phyloP scores from a whole-genome alignment of 257 asterid species.

The Gentiana straminea region DNA sequence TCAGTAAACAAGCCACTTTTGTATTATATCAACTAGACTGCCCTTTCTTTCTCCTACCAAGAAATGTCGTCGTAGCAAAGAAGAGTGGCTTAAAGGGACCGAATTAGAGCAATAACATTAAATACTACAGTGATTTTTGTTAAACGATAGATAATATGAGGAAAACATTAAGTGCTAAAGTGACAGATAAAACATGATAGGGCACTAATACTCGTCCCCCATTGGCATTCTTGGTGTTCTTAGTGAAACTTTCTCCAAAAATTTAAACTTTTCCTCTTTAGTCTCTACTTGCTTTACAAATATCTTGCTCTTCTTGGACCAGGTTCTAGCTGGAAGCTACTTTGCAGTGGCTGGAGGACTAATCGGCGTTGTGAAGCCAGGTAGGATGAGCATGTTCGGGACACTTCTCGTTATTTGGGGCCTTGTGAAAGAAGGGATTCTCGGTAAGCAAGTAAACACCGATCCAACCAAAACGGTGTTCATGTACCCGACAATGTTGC shows the following conservation, averaged over 20 bases:
- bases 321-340: slow-evolving; percentile 99
- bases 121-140: background rate
- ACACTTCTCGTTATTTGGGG: slow-evolving; percentile 88
- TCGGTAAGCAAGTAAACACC: slow-evolving; percentile 50
- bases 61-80: background rate
- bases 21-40: no score
- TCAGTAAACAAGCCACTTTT: no score
- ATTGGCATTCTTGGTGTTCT: background rate
- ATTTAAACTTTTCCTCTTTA: background rate
- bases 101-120: background rate
- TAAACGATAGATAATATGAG: background rate
- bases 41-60: no score
- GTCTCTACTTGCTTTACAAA: background rate
- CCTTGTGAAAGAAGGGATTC: slow-evolving; percentile 89
- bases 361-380: slow-evolving; percentile 67
- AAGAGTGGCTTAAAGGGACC: background rate
- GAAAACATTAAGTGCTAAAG: no score
- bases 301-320: slow-evolving; percentile 7
- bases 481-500: slow-evolving; percentile 86
- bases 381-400: slow-evolving; percentile 99
- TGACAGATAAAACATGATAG: no score
- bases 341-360: slow-evolving; percentile 88
- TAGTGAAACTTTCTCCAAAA: background rate
- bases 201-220: no score
- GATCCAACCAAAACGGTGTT: slow-evolving; percentile 61